Base-by-base conservation (phyloP, 768 basidiomycete species). In the Russula foetens region DNA sequence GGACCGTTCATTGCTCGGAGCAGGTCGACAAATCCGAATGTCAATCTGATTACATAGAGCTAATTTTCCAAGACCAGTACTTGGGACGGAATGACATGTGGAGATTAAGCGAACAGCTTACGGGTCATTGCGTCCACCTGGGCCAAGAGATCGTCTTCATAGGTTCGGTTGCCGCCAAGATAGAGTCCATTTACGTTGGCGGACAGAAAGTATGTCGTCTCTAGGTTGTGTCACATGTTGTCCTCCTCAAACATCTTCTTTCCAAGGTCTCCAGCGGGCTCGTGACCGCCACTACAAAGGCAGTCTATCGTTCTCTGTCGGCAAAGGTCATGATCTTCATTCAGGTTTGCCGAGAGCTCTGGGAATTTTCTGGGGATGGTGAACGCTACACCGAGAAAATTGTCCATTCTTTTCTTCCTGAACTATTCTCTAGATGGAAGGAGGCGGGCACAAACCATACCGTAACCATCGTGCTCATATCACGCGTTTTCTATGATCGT, bases 51-150 rank as follows among this genome's bases (percentile, higher is more conserved):
- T 87, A 86, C 69, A 80, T 98, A 52, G 96, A 98, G 68, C 81
- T 98, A 58, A 84, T 85, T 48, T 98, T 98, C 69, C 90, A 91
- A 63, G 94, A 97, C 70, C 93, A 96, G 69, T 98, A 98, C 70
- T 79, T 98, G 17, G 96, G 95, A 17, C 84, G 97, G 48, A 92
- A 90, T 62, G 97, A 98, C 66, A 96, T 97, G 93, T 98, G 95
- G 92, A 79, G 93, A 50, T 78, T 98, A 8, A 86, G 85, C n/a
- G 85, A 88, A 70, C 79, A 86, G 53, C 78, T 98, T 17, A 84
- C 85, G 28, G 86, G 85, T 9, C 85, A 86, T 67, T 94, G 91
- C 68, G 76, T 97, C 23, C 88, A 92, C 69, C 79, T 83, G 1
- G 84, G 88, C 59, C 90, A 98, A 71, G 90, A 92, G 54, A 79